Percentiles rank a stretch among this genome's conserved stretches.
Evolutionary conservation across 805 yeast genomes (phyloP).

Genomic region (Schizosaccharomyces cryophilus): DNA sequence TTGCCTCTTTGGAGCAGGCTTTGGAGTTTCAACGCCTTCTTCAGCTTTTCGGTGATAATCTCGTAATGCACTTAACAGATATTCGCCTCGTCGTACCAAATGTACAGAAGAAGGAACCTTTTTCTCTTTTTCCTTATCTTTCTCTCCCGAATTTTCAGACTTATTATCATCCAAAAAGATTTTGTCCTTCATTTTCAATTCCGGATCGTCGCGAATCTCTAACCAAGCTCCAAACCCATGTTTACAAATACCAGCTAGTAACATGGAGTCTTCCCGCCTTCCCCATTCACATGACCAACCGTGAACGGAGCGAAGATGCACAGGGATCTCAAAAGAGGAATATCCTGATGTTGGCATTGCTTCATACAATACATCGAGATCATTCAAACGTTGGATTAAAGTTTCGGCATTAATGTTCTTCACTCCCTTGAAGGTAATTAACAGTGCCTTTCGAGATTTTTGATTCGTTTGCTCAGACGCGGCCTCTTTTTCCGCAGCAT

Average conservation of each 20-base stretch:
- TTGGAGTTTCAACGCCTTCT: conserved; percentile 9
- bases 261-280: conserved; percentile 58
- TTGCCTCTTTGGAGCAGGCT: conserved; percentile 8
- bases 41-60: conserved; percentile 1
- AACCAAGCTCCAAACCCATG: conserved; percentile 94
- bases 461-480: conserved; percentile 10
- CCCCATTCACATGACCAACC: conserved; percentile 87
- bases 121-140: conserved; percentile 7
- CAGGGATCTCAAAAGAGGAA: conserved; percentile 28
- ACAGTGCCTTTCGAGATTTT: conserved; percentile 50
- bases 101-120: conserved; percentile 70
- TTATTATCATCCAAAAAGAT: conserved; percentile 36
- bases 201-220: conserved; percentile 86
- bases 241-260: conserved; percentile 65
- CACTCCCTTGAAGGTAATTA: conserved; percentile 72
- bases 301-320: conserved; percentile 51
- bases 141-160: conserved; percentile 25
- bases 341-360: background rate
- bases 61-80: conserved; percentile 26
- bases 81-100: conserved; percentile 74
- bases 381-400: conserved; percentile 60
- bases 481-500: conserved; percentile 14
- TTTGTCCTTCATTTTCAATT: conserved; percentile 63
- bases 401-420: conserved; percentile 79
- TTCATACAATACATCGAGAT: conserved; percentile 40